Evolutionary conservation across 257 asterid genomes (phyloP).

Genomic region (Fraxinus anomala): DNA sequence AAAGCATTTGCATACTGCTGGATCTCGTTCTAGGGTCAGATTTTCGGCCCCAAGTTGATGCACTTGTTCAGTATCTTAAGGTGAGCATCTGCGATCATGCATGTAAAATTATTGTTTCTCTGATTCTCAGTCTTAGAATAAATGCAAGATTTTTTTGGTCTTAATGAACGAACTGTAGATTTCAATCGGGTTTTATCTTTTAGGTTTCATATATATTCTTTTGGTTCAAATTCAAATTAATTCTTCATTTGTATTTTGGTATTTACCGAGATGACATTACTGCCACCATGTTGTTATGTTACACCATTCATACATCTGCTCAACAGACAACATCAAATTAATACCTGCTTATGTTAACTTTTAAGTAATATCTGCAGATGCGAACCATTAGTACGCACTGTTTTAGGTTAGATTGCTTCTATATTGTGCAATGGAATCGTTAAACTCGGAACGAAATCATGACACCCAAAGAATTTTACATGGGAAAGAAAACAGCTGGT

Average conservation of each 20-base stretch:
- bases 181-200: not conserved
- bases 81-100: constrained; percentile 35
- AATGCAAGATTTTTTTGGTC: not conserved
- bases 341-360: not conserved
- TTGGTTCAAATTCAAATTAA: not conserved
- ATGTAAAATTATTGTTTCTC: not conserved
- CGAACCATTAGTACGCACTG: not conserved
- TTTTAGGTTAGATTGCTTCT: not conserved
- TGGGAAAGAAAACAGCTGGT: not conserved
- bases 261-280: not conserved
- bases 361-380: not conserved
- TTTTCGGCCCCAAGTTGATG: constrained; percentile 63
- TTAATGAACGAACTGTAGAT: not conserved
- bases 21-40: constrained; percentile 70
- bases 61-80: constrained; percentile 71
- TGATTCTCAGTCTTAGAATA: not conserved
- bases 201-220: not conserved
- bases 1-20: constrained; percentile 66
- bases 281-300: not conserved
- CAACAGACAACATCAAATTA: not conserved
- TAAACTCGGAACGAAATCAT: not conserved
- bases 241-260: not conserved
- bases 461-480: not conserved
- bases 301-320: not conserved
- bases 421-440: not conserved